Conservation (phyloP, 257 asterid species). For the Striga asiatica region DNA sequence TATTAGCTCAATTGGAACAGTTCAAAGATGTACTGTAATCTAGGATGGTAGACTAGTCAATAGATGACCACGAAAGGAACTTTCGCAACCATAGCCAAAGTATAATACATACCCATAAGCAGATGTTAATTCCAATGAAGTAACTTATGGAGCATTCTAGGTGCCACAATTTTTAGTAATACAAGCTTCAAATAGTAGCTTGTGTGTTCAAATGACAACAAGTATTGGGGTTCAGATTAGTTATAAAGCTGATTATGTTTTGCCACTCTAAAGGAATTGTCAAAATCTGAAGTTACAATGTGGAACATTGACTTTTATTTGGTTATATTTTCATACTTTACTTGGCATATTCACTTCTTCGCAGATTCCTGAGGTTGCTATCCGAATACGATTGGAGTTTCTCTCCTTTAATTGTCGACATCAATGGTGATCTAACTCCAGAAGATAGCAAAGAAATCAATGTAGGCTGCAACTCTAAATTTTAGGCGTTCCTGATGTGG, state of each 20-base stretch:
- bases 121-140: neutral
- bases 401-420: conserved; percentile 73
- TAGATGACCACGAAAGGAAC: neutral
- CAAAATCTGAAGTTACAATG: neutral
- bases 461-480: conserved; percentile 28
- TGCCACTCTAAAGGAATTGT: neutral
- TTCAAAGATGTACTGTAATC: neutral
- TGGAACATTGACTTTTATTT: conserved; percentile 2
- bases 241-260: neutral
- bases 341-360: conserved; percentile 12
- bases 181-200: neutral
- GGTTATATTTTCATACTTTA: neutral
- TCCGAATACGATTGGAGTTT: conserved; percentile 84
- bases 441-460: conserved; percentile 67
- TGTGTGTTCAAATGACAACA: neutral
- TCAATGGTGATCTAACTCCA: conserved; percentile 67
- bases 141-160: neutral
- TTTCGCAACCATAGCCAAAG: neutral
- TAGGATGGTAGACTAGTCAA: neutral
- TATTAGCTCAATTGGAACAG: neutral
- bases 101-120: neutral
- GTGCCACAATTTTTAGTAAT: neutral
- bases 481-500: neutral
- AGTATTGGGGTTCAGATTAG: neutral
- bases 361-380: conserved; percentile 77